A percentile compares a stretch with the other conserved stretches of the same genome.
These are phyloP conservation scores for Candida vartiovaarae DNA, from an alignment of 805 yeast species.

Conservation along the genomic window DNA sequence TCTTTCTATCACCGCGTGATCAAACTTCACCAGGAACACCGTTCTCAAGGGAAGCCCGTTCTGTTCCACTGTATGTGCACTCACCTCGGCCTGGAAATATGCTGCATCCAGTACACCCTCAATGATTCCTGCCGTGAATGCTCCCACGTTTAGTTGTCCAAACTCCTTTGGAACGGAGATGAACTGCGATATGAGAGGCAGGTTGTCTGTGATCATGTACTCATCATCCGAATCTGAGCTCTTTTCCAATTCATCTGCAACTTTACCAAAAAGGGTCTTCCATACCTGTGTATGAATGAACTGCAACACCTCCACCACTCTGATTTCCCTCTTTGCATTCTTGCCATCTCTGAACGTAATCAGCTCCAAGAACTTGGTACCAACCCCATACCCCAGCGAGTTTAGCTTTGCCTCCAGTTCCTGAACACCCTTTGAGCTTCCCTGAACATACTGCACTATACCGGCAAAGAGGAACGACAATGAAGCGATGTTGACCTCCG, in stretches of 20 bases:
- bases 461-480: constrained; percentile 66
- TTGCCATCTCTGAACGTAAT: constrained; percentile 61
- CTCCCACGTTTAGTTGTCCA: constrained; percentile 70
- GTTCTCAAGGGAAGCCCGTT: constrained; percentile 58
- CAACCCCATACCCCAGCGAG: constrained; percentile 71
- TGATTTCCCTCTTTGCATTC: constrained; percentile 58
- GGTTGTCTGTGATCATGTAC: constrained; percentile 56
- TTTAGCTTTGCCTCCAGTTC: constrained; percentile 60
- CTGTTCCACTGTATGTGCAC: constrained; percentile 73
- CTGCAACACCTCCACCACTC: constrained; percentile 60
- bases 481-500: constrained; percentile 61
- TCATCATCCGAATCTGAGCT: constrained; percentile 59
- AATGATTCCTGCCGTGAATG: constrained; percentile 77
- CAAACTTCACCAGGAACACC: constrained; percentile 69
- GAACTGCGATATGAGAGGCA: constrained; percentile 64
- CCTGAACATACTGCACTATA: constrained; percentile 57
- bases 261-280: constrained; percentile 64
- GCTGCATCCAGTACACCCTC: constrained; percentile 77
- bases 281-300: constrained; percentile 69
- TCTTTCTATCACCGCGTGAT: constrained; percentile 46
- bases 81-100: constrained; percentile 65
- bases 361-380: constrained; percentile 64
- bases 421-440: constrained; percentile 56
- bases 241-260: constrained; percentile 71
- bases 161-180: constrained; percentile 76